Evolutionary conservation across 176 grass and related monocot genomes (phyloP).

Genomic region (Paspalum vaginatum): DNA sequence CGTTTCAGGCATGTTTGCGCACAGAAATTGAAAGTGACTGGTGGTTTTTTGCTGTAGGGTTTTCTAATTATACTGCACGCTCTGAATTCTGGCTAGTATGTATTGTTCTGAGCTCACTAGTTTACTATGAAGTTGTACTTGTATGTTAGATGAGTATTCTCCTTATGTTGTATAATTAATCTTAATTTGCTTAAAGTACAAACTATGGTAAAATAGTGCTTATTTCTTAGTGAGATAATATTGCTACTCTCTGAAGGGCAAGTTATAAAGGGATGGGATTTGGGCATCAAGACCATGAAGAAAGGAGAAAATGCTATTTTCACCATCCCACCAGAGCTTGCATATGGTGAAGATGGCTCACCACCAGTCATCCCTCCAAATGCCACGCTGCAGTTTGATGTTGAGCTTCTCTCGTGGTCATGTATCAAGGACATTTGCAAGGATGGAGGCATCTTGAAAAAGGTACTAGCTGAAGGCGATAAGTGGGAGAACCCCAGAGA

Average conservation of each 20-base stretch:
- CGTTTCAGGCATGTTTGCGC: neutral
- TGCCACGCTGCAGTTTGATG: constrained; percentile 77
- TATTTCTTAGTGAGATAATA: neutral
- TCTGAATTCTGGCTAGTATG: neutral
- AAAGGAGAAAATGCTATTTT: constrained; percentile 90
- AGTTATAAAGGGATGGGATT: constrained; percentile 94
- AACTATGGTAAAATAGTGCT: neutral
- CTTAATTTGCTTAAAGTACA: neutral
- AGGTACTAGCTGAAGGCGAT: constrained; percentile 71
- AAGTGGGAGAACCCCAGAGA: constrained; percentile 94
- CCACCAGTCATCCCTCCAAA: constrained; percentile 77
- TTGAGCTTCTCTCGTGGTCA: constrained; percentile 80
- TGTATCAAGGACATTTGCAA: constrained; percentile 87
- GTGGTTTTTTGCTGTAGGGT: neutral
- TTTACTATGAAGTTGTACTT: neutral
- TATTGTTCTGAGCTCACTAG: neutral
- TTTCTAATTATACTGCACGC: neutral
- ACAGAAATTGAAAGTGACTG: neutral
- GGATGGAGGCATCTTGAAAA: constrained; percentile 81
- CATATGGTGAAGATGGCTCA: constrained; percentile 78
- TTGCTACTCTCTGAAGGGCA: constrained; percentile 45
- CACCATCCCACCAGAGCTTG: constrained; percentile 77
- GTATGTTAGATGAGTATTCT: constrained; percentile 7
- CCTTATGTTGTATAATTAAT: neutral
- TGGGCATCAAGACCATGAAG: constrained; percentile 93